These are phyloP conservation scores for Paramecium bursaria DNA, from an alignment of 73 alveolate genomes.

Conservation along the genomic window DNA sequence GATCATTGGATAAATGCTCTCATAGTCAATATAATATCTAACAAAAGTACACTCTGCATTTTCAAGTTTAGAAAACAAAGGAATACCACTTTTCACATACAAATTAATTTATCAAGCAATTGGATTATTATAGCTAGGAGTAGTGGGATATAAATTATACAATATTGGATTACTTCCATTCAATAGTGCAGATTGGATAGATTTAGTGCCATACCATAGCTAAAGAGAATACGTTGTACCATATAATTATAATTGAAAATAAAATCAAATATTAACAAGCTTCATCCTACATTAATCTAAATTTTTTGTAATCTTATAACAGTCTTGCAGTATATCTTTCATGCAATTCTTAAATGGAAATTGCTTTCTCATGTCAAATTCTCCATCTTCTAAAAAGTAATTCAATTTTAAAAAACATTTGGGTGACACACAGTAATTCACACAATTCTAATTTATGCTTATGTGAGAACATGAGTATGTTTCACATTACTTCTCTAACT, in stretches of 20 bases:
- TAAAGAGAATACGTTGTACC: constrained; percentile 46
- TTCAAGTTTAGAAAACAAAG: constrained; percentile 31
- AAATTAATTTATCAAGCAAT: constrained; percentile 33
- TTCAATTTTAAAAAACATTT: neutral
- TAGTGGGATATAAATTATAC: constrained; percentile 29
- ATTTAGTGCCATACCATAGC: constrained; percentile 42
- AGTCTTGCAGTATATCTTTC: constrained; percentile 8
- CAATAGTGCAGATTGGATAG: constrained; percentile 54
- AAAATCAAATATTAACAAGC: too few relatives aligned
- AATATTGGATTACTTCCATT: constrained; percentile 28
- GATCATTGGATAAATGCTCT: constrained; percentile 22
- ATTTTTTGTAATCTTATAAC: neutral
- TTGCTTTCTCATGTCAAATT: constrained; percentile 20
- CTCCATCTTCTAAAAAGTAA: constrained; percentile 36
- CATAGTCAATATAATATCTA: neutral
- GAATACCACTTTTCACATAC: constrained; percentile 5
- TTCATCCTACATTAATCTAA: constrained; percentile 31
- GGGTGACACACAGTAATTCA: constrained; percentile 47
- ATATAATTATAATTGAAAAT: constrained; percentile 50
- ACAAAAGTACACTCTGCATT: constrained; percentile 44
- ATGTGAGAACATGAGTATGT: neutral
- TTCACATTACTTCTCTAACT: neutral
- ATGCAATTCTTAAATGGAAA: neutral
- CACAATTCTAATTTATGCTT: constrained; percentile 44
- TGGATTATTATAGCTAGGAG: constrained; percentile 24